Evolutionary conservation across 73 alveolate genomes (phyloP), one percentile per base, ranked within the genome.

Genomic region (Durusdinium trenchii): DNA sequence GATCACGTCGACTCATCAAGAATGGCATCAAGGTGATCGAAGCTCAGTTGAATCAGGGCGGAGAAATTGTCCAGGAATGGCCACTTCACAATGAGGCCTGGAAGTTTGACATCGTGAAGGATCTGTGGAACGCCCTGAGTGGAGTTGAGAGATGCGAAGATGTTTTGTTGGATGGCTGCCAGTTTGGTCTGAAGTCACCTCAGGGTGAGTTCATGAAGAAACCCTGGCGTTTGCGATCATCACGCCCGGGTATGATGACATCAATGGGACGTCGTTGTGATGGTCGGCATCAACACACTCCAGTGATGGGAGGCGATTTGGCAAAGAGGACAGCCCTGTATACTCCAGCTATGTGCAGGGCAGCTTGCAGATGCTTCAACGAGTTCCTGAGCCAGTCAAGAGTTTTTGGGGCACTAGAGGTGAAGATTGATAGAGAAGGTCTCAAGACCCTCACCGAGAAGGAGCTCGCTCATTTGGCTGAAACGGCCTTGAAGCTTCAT

Each of bases 11-110:
- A n/a, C 38, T 71, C 32, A 51, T 71, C 10, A 18, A n/a, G 43
- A 71, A 71, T 71, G 84, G 43, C 10, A 3, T 71, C 52, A 71
- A 71, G 51, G 84, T 71, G 84, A 71, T 71, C 52, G 51, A n/a
- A n/a, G 43, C 12, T 9, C 71, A 50, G 40, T 30, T 84, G 2
- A 3, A 4, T 6, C 76, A 35, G 6, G 94, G 78, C 20, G 94
- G 94, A 26, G 42, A 45, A 3, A 50, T 84, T 1, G 54, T 84
- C 2, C 71, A 54, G 43, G 94, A 84, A 35, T 84, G 94, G 94
- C 94, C 93, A 6, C 3, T 28, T 10, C 50, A 4, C 69, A 47
- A 45, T 45, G 73, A 45, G 2, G 93, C 93, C n/a, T 82, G 93
- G 93, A 28, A 82, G 48, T 38, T 48, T 48, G 75, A 47, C 1